These are phyloP conservation scores for Exophiala xenobiotica DNA, from an alignment of 2,329 filamentous ascomycete genomes.

Conservation along the genomic window DNA sequence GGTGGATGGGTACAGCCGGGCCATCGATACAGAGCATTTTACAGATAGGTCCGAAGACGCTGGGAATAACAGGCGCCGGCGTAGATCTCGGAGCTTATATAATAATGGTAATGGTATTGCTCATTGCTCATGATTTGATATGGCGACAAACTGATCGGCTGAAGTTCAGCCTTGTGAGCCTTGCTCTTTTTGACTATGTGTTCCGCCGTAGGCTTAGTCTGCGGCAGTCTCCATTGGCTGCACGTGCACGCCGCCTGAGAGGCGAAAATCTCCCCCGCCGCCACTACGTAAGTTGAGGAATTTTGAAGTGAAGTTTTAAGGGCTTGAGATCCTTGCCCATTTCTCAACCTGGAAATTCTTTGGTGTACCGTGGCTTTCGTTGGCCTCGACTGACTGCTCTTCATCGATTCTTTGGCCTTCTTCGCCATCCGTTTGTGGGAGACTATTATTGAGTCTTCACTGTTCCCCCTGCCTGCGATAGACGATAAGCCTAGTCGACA, in stretches of 20 bases:
- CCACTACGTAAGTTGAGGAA: not conserved
- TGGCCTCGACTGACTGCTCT: not conserved
- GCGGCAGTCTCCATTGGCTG: no score
- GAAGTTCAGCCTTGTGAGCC: no score
- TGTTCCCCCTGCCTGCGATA: not conserved
- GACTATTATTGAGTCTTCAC: not conserved
- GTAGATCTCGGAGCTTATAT: no score
- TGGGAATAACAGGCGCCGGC: no score
- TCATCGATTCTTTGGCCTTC: not conserved
- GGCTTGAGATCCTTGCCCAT: not conserved
- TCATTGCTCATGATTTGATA: no score
- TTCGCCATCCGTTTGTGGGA: not conserved
- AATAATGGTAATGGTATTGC: no score
- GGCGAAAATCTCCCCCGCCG: conserved; percentile 1
- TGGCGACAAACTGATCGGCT: no score
- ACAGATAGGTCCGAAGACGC: no score
- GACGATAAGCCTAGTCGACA: not conserved
- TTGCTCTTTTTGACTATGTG: no score
- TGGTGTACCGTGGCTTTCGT: not conserved
- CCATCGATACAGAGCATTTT: no score
- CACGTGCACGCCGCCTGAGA: not conserved
- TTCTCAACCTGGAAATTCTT: not conserved
- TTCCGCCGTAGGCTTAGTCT: no score
- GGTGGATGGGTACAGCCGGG: no score
- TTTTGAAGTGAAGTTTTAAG: conserved; percentile 1